These are phyloP conservation scores for Raphanus raphanistrum DNA, from an alignment of 345 rosid species.

Conservation along the genomic window DNA sequence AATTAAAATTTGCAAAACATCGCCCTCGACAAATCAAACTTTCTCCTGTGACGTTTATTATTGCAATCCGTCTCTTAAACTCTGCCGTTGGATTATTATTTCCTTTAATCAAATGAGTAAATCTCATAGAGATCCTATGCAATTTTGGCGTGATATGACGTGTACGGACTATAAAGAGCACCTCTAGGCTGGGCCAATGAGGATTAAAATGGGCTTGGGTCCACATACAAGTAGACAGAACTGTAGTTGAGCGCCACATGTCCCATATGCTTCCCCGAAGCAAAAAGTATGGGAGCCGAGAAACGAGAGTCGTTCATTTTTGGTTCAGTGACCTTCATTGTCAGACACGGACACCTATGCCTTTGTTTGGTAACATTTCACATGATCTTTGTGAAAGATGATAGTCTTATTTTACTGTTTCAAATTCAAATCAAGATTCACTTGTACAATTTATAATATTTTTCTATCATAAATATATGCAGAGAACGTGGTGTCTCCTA, in stretches of 20 bases:
- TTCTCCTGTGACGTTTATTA: not conserved
- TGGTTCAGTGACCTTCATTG: slow-evolving; percentile 19
- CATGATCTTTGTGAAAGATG: slow-evolving; percentile 13
- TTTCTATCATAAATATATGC: not conserved
- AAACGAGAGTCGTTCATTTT: slow-evolving; percentile 38
- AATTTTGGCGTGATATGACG: slow-evolving; percentile 7
- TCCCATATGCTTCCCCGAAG: slow-evolving; percentile 21
- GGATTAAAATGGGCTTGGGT: slow-evolving; percentile 16
- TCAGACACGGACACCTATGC: slow-evolving; percentile 28
- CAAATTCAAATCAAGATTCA: not conserved
- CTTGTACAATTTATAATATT: not conserved
- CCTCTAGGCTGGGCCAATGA: slow-evolving; percentile 34
- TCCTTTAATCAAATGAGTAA: not conserved
- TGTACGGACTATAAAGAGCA: slow-evolving; percentile 33
- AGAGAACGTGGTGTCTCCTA: not conserved
- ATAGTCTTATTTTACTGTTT: not conserved
- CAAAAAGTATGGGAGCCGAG: slow-evolving; percentile 18
- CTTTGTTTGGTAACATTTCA: slow-evolving; percentile 25
- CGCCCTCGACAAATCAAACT: not conserved
- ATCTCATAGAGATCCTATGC: not conserved
- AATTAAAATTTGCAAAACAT: slow-evolving; percentile 27
- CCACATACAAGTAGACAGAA: slow-evolving; percentile 26
- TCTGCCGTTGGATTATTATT: not conserved
- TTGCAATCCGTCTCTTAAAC: not conserved
- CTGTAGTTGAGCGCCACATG: slow-evolving; percentile 12